phyloP scores from a whole-genome alignment of 352 stramenopile species.

The Phytophthora capsici region DNA sequence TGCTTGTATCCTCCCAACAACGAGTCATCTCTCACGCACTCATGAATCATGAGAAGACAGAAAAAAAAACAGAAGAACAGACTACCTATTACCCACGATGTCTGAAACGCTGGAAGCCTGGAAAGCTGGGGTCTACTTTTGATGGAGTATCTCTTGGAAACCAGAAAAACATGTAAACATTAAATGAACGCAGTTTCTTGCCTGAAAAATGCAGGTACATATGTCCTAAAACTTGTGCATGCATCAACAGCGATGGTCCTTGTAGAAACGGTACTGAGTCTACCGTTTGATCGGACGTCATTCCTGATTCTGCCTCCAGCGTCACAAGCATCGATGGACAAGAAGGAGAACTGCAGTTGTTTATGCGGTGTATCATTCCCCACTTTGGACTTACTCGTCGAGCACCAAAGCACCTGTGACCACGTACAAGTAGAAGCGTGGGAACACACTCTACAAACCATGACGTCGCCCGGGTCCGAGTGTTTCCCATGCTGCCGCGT shows the following conservation, averaged over 20 bases:
- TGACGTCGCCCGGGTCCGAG: slow-evolving; percentile 30
- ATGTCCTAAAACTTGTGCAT: no score
- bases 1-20: not conserved
- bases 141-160: no score
- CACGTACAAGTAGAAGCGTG: slow-evolving; percentile 27
- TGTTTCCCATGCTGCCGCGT: slow-evolving; percentile 33
- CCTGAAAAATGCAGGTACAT: no score
- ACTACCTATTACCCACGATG: no score
- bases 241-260: slow-evolving; percentile 1
- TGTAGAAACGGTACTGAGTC: slow-evolving; percentile 20
- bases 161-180: no score
- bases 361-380: slow-evolving; percentile 20
- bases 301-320: slow-evolving; percentile 20
- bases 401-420: slow-evolving; percentile 22
- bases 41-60: not conserved
- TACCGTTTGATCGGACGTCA: slow-evolving; percentile 9
- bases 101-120: no score
- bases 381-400: not conserved
- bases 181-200: no score
- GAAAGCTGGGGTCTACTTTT: no score
- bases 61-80: no score
- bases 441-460: slow-evolving; percentile 19
- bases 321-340: slow-evolving; percentile 9
- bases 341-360: slow-evolving; percentile 11
- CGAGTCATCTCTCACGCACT: not conserved